Evolutionary conservation across 2,329 filamentous ascomycete genomes (phyloP), one percentile per base, ranked within the genome.

Genomic region (Fusarium annulatum): DNA sequence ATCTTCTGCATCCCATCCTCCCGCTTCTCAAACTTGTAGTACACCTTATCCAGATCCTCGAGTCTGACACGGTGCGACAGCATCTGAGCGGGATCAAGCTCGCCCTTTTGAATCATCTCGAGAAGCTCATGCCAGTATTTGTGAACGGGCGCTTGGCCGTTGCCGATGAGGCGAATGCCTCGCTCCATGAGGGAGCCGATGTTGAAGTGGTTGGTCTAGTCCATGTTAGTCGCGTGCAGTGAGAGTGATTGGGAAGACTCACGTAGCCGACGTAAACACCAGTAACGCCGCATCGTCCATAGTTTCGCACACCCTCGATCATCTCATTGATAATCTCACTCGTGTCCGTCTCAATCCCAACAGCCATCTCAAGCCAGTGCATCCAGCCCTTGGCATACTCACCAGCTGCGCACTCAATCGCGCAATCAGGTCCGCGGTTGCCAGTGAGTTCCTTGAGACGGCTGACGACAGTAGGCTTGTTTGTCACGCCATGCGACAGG

Each of bases 111-210:
- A 69, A 97, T 92, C 82, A 85, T 84, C 69, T 88, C 83, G 51
- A 96, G 85, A n/a, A 97, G 85, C 7, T 93, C 88, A 30, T 94
- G 86, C 94, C 94, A 97, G 84, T 97, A 96, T 77, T 91, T 89
- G 77, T 96, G 93, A 0, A 97, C 93, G 0, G 94, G 94, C 0
- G 88, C 88, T 76, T 91, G 89, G 3, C 89, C 89, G 76, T 90
- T 90, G 23, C 89, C 89, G 48, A 90, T 95, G 49, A 97, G 88
- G 3, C 93, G 91, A 74, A 97, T 90, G n/a, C 94, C 94, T 38
- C 93, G 91, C 83, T 97, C 90, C 94, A 97, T 97, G 19, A 97
- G 80, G 0, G 93, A 91, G 15, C 94, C 94, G 75, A 96, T 91
- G 82, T 94, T 94, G 86, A 96, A 94, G 58, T 80, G 78, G 53